Conservation (phyloP, 805 yeast species). For the Hanseniaspora guilliermondii region DNA sequence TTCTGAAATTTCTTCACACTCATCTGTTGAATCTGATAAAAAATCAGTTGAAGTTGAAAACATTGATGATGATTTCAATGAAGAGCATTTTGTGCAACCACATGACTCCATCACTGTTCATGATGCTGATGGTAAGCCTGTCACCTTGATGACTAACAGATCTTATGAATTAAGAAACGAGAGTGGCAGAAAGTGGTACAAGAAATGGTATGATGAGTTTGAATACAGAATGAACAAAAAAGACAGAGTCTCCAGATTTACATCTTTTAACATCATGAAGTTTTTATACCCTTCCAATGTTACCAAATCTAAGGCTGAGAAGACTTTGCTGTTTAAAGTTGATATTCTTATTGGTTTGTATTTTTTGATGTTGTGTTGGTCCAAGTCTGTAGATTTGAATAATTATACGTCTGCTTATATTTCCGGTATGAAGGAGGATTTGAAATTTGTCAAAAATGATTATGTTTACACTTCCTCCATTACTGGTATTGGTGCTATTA, state of each 20-base stretch:
- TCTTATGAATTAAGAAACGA: slow-evolving; percentile 33
- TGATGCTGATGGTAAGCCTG: slow-evolving; percentile 3
- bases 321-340: slow-evolving; percentile 37
- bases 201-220: slow-evolving; percentile 39
- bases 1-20: neutral
- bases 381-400: slow-evolving; percentile 49
- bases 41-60: neutral
- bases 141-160: slow-evolving; percentile 21
- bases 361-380: slow-evolving; percentile 52
- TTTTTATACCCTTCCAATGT: slow-evolving; percentile 28
- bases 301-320: slow-evolving; percentile 33
- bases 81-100: neutral
- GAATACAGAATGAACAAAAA: slow-evolving; percentile 35
- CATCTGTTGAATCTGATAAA: neutral
- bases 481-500: slow-evolving; percentile 48
- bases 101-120: slow-evolving; percentile 5
- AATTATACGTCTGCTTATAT: slow-evolving; percentile 58
- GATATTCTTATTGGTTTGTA: slow-evolving; percentile 46
- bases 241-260: slow-evolving; percentile 22
- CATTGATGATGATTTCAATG: neutral
- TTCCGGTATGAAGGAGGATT: slow-evolving; percentile 48
- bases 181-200: slow-evolving; percentile 31
- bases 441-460: slow-evolving; percentile 51
- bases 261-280: slow-evolving; percentile 22
- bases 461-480: slow-evolving; percentile 47